Evolutionary conservation across 768 basidiomycete genomes (phyloP), one percentile per base, ranked within the genome.

Genomic region (Naganishia friedmannii): DNA sequence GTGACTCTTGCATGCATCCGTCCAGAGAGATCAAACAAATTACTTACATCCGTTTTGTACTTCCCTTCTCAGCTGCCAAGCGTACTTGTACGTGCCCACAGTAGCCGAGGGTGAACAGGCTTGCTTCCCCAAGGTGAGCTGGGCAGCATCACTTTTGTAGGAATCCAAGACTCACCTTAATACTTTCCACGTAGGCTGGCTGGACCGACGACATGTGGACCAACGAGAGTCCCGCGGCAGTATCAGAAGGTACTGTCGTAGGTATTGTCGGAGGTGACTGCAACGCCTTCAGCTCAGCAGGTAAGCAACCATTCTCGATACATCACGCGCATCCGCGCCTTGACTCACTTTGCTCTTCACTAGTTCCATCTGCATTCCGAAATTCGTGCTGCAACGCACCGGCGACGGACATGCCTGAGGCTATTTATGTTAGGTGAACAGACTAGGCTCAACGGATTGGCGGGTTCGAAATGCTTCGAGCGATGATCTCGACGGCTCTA

Each of bases 341-440:
- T 51, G 48, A 51, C 23, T 51, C 13, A 46, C n/a, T 51, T 7
- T 51, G 23, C 21, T 15, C 17, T 51, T 3, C 48, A 6, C n/a
- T 23, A 51, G 48, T 51, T 23, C 48, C 48, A n/a, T 51, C 48
- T 2, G 48, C 48, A n/a, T 51, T 51, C 48, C 48, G 48, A 26
- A 51, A 12, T 21, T n/a, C 48, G 23, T 51, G 48, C 48, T 51
- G 48, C 48, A 51, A 51, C n/a, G 48, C 48, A 51, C 48, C 48
- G 12, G 48, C 48, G 1, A 51, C 48, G 3, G n/a, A 23, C n/a
- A 3, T 4, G 7, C 4, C 3, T n/a, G 21, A 51, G n/a, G 6
- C 48, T 12, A n/a, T 15, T 13, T 15, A 8, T 8, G 15, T 37
- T 12, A 37, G 12, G 6, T 12, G 34, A 12, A 4, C 4, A 12